These are phyloP conservation scores for Bombardia bombarda DNA, from an alignment of 495 filamentous ascomycete species.

Conservation along the genomic window DNA sequence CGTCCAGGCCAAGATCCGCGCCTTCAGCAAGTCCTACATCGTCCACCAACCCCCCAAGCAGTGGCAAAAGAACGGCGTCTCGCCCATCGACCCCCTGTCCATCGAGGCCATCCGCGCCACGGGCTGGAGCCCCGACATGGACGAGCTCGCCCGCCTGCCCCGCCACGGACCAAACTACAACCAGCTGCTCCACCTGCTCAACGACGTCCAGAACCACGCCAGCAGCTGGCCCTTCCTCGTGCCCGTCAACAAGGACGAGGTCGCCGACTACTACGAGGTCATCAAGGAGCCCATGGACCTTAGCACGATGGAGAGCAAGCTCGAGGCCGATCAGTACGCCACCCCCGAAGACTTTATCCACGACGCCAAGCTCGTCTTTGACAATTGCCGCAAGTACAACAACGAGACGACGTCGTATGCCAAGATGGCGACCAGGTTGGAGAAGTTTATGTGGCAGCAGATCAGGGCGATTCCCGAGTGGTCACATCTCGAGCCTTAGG, in stretches of 20 bases:
- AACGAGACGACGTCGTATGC: slow-evolving; percentile 92
- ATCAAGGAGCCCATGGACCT: slow-evolving; percentile 98
- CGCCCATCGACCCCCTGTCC: slow-evolving; percentile 70
- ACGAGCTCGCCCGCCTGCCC: slow-evolving; percentile 91
- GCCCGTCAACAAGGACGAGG: slow-evolving; percentile 91
- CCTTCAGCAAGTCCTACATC: slow-evolving; percentile 80
- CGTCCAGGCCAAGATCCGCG: slow-evolving; percentile 88
- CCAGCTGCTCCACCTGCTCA: slow-evolving; percentile 83
- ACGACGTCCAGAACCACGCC: slow-evolving; percentile 88
- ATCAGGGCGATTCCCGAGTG: slow-evolving; percentile 92
- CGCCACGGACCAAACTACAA: slow-evolving; percentile 96
- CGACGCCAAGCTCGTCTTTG: slow-evolving; percentile 85
- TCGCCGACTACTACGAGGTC: slow-evolving; percentile 95
- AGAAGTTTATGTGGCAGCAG: slow-evolving; percentile 95
- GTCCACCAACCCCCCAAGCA: slow-evolving; percentile 77
- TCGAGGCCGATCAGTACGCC: slow-evolving; percentile 86
- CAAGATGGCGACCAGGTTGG: slow-evolving; percentile 89
- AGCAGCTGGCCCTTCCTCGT: slow-evolving; percentile 90
- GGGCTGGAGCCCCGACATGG: slow-evolving; percentile 96
- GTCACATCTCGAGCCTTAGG: slow-evolving; percentile 56
- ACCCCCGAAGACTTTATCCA: slow-evolving; percentile 89
- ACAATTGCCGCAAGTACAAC: slow-evolving; percentile 94
- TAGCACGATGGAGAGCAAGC: slow-evolving; percentile 89
- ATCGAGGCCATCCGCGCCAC: slow-evolving; percentile 80
- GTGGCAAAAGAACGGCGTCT: slow-evolving; percentile 58